These are phyloP conservation scores for Brasenia schreberi DNA, from an alignment of 164 flowering plant genomes.

Conservation along the genomic window DNA sequence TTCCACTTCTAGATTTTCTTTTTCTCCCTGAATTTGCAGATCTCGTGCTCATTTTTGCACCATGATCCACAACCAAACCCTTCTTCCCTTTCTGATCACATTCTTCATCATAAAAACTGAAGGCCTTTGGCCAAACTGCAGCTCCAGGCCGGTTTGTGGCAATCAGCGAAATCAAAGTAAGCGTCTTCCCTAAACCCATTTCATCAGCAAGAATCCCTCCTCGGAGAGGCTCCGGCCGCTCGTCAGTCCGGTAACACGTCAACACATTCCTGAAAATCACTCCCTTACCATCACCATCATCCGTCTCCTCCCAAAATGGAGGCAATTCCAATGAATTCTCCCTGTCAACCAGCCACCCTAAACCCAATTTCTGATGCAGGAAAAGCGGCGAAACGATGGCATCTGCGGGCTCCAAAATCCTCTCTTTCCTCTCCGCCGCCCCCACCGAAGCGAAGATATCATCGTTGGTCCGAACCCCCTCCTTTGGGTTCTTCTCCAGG, in stretches of 20 bases:
- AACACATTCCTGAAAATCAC: conserved; percentile 55
- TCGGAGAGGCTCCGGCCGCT: conserved; percentile 57
- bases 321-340: conserved; percentile 71
- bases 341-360: conserved; percentile 71
- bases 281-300: conserved; percentile 11
- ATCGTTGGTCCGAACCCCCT: conserved; percentile 31
- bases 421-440: conserved; percentile 22
- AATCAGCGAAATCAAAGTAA: conserved; percentile 74
- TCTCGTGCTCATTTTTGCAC: background rate
- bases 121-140: conserved; percentile 1
- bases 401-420: conserved; percentile 47
- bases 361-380: conserved; percentile 70
- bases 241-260: conserved; percentile 38
- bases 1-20: background rate
- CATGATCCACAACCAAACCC: background rate
- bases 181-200: conserved; percentile 95
- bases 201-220: conserved; percentile 96
- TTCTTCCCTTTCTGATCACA: background rate
- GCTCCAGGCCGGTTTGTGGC: conserved; percentile 41
- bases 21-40: background rate
- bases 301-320: conserved; percentile 72
- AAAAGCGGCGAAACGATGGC: conserved; percentile 50
- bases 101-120: conserved; percentile 2
- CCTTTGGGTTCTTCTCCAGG: conserved; percentile 25
- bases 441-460: conserved; percentile 57